Percentiles rank a stretch among this genome's conserved stretches.
These are phyloP conservation scores for Scenedesmus sp. DNA, from an alignment of 163 green algal genomes.

Conservation along the genomic window DNA sequence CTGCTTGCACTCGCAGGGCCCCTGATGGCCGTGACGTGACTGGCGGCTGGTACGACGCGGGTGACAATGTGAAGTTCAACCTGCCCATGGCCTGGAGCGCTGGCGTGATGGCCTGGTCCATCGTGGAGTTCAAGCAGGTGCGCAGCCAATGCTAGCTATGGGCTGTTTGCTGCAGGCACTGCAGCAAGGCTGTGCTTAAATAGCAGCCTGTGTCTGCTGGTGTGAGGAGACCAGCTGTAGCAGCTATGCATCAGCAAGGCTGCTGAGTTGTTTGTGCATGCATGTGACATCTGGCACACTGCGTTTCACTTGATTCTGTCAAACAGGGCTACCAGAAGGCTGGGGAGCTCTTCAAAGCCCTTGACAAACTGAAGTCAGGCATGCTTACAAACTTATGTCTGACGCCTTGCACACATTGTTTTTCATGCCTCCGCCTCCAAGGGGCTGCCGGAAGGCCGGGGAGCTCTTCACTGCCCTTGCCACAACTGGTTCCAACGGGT, in stretches of 20 bases:
- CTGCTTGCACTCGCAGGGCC: slow-evolving; percentile 42
- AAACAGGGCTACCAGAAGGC: slow-evolving; percentile 12
- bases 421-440: no score
- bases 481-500: no score
- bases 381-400: neutral
- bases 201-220: no score
- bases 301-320: neutral
- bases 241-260: no score
- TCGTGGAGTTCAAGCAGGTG: slow-evolving; percentile 74
- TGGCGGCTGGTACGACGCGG: slow-evolving; percentile 67
- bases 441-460: no score
- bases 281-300: no score
- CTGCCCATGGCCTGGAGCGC: slow-evolving; percentile 80
- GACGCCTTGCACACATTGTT: no score
- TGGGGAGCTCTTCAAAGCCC: neutral
- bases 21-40: slow-evolving; percentile 55
- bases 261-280: no score
- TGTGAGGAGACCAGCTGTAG: no score
- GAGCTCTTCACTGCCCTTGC: no score
- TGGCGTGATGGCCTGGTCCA: slow-evolving; percentile 77
- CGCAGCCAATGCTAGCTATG: neutral
- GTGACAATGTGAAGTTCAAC: slow-evolving; percentile 86
- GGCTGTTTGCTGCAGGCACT: neutral
- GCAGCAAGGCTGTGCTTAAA: no score
- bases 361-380: slow-evolving; percentile 54